phyloP scores from a whole-genome alignment of 2,329 filamentous ascomycete genomes.

The Epichloe sp. region DNA sequence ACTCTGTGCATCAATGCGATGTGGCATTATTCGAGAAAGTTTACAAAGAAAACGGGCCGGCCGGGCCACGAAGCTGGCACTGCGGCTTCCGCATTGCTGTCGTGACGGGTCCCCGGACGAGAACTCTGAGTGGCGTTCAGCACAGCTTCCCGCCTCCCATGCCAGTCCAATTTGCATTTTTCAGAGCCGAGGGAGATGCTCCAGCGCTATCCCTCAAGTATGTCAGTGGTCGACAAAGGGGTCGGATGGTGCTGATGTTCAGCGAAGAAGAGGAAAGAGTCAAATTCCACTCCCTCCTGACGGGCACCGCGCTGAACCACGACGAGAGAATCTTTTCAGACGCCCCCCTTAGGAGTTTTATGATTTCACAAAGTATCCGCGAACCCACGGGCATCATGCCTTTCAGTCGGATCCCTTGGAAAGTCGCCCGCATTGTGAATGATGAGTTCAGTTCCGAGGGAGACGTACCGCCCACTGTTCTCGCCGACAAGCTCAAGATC shows the following conservation, averaged over 20 bases:
- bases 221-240: slow-evolving; percentile 50
- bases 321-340: slow-evolving; percentile 62
- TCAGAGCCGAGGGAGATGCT: slow-evolving; percentile 54
- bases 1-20: slow-evolving; percentile 58
- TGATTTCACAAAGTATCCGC: slow-evolving; percentile 41
- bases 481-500: slow-evolving; percentile 64
- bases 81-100: slow-evolving; percentile 68
- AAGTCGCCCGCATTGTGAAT: slow-evolving; percentile 59
- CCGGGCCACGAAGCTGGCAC: slow-evolving; percentile 59
- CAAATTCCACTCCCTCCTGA: slow-evolving; percentile 58
- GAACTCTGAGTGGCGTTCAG: slow-evolving; percentile 64
- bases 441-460: slow-evolving; percentile 47
- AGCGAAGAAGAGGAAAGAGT: slow-evolving; percentile 57
- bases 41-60: slow-evolving; percentile 55
- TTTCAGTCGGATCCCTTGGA: slow-evolving; percentile 46
- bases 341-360: slow-evolving; percentile 51
- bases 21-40: slow-evolving; percentile 63
- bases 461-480: slow-evolving; percentile 51
- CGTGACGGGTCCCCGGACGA: slow-evolving; percentile 63
- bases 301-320: slow-evolving; percentile 53
- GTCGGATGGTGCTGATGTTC: slow-evolving; percentile 68
- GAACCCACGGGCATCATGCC: slow-evolving; percentile 36
- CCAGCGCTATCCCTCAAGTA: slow-evolving; percentile 61
- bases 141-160: slow-evolving; percentile 52
- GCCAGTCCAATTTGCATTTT: slow-evolving; percentile 66